Percentiles rank a stretch among this genome's conserved stretches.
Conservation (phyloP, 371 early-diverging fungal species). For the Apophysomyces elegans region DNA sequence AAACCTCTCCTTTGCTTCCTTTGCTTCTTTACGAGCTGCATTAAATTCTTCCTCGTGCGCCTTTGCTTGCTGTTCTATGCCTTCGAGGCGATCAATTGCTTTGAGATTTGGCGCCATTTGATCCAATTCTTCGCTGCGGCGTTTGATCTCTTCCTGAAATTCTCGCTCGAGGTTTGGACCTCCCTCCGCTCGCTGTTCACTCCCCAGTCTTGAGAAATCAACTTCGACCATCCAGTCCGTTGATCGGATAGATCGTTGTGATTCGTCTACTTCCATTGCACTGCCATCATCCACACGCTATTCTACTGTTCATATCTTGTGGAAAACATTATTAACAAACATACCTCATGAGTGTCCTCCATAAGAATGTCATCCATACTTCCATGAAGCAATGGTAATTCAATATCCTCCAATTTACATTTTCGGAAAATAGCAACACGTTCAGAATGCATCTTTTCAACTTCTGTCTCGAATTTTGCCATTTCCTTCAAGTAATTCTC, state of each 20-base stretch:
- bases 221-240: conserved; percentile 61
- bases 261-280: conserved; percentile 62
- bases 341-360: conserved; percentile 48
- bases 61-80: conserved; percentile 76
- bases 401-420: conserved; percentile 92
- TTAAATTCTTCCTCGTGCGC: conserved; percentile 86
- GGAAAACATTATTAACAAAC: neutral
- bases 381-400: conserved; percentile 75
- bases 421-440: conserved; percentile 78
- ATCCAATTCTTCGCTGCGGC: conserved; percentile 76
- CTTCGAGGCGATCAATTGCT: conserved; percentile 84
- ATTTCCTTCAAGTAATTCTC: conserved; percentile 69
- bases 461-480: conserved; percentile 69
- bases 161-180: conserved; percentile 64
- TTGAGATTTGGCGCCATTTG: conserved; percentile 89
- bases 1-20: conserved; percentile 81
- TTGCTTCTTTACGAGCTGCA: conserved; percentile 76
- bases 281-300: conserved; percentile 5
- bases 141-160: conserved; percentile 72
- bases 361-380: conserved; percentile 72
- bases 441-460: conserved; percentile 79
- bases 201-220: conserved; percentile 62
- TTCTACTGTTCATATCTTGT: neutral
- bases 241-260: conserved; percentile 40
- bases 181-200: conserved; percentile 53